Percentiles rank a stretch among this genome's conserved stretches.
phyloP scores from a whole-genome alignment of 192 early-diverging fungal genomes.

The Podila horticola region DNA sequence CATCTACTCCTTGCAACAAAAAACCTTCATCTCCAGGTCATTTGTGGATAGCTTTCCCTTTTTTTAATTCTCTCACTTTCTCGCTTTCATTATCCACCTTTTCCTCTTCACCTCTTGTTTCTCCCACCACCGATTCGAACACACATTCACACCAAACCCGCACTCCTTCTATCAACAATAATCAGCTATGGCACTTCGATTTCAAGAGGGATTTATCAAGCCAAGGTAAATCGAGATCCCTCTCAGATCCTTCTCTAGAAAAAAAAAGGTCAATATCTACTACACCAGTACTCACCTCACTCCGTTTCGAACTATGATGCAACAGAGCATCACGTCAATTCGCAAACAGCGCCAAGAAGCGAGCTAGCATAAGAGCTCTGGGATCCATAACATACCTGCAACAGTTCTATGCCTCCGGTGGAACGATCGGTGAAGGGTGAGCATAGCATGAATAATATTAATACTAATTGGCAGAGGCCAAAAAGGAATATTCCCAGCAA shows the following conservation, averaged over 20 bases:
- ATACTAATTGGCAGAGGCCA: background rate
- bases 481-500: too few species aligned
- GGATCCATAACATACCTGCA: constrained; percentile 67
- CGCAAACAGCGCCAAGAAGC: constrained; percentile 46
- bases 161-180: background rate
- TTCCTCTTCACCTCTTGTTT: background rate
- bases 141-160: background rate
- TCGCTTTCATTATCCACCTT: background rate
- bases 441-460: background rate
- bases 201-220: constrained; percentile 40
- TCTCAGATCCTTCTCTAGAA: background rate
- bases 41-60: too few species aligned
- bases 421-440: constrained; percentile 60
- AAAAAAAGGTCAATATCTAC: background rate
- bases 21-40: too few species aligned
- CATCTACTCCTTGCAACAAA: too few species aligned
- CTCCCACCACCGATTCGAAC: background rate
- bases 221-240: constrained; percentile 22
- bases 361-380: constrained; percentile 62
- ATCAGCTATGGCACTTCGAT: constrained; percentile 23
- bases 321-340: constrained; percentile 8
- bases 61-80: background rate
- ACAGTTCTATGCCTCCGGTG: constrained; percentile 65
- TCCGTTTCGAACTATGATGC: background rate
- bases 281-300: background rate